Percentiles rank a stretch among this genome's conserved stretches.
Evolutionary conservation across 768 basidiomycete genomes (phyloP).

Genomic region (Podaxis carcinomalis): DNA sequence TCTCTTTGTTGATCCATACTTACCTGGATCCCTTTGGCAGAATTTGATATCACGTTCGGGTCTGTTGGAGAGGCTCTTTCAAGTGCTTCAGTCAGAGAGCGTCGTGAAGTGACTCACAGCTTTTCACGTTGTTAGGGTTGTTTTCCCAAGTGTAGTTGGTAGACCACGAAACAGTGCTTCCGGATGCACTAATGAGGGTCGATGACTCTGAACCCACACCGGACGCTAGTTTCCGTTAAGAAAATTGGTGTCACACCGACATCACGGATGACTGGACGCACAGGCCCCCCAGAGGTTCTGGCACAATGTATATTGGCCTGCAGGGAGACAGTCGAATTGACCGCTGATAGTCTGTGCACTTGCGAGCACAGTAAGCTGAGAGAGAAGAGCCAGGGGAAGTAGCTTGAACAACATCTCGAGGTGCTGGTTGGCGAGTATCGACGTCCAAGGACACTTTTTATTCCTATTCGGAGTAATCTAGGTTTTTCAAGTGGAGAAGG

Average conservation of each 20-base stretch:
- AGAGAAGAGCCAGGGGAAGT: not conserved
- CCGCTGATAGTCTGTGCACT: conserved; percentile 8
- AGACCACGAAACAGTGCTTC: conserved; percentile 44
- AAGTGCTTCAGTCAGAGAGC: not conserved
- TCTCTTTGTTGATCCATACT: not conserved
- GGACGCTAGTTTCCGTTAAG: conserved; percentile 21
- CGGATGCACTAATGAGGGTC: conserved; percentile 35
- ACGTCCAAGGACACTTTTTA: not conserved
- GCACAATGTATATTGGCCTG: conserved; percentile 45
- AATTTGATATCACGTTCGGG: conserved; percentile 43
- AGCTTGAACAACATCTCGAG: conserved; percentile 1
- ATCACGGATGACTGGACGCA: conserved; percentile 17
- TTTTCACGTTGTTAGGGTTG: conserved; percentile 48
- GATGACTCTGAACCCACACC: conserved; percentile 48
- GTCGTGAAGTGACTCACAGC: conserved; percentile 32
- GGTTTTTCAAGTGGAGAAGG: not conserved
- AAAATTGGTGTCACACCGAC: not conserved
- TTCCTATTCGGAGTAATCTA: conserved; percentile 1
- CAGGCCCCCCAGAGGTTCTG: conserved; percentile 54
- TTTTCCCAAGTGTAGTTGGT: conserved; percentile 52
- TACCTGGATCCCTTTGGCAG: conserved; percentile 46
- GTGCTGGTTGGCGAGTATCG: not conserved
- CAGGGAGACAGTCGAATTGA: conserved; percentile 7
- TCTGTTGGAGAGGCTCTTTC: conserved; percentile 23
- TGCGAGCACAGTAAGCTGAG: not conserved